phyloP scores from a whole-genome alignment of 192 early-diverging fungal genomes.

The Paraglomus brasilianum region DNA sequence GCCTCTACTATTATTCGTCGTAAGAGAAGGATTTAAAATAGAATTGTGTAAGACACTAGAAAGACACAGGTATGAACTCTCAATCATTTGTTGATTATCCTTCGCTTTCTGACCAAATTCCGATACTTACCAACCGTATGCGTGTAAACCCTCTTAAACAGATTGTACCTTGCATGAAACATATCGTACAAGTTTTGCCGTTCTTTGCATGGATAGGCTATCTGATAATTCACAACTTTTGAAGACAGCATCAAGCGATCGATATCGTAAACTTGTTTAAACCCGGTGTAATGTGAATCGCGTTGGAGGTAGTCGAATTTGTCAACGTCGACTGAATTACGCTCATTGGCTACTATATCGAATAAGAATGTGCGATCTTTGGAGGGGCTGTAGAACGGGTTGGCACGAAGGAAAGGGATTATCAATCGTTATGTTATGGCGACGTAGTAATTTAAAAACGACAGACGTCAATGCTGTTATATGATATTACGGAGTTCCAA shows the following conservation, averaged over 20 bases:
- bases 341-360: slow-evolving; percentile 96
- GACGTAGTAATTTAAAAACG: too few species aligned
- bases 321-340: slow-evolving; percentile 93
- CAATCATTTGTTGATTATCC: too few species aligned
- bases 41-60: too few species aligned
- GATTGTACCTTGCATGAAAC: slow-evolving; percentile 77
- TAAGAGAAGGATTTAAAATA: too few species aligned
- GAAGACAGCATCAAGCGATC: slow-evolving; percentile 74
- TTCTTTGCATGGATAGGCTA: slow-evolving; percentile 90
- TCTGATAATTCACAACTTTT: slow-evolving; percentile 85
- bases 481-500: too few species aligned
- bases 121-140: slow-evolving; percentile 76
- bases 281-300: slow-evolving; percentile 78
- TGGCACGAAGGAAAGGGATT: too few species aligned
- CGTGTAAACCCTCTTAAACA: slow-evolving; percentile 85
- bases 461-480: too few species aligned
- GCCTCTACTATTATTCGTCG: slow-evolving; percentile 47
- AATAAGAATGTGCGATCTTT: slow-evolving; percentile 76
- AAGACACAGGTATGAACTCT: too few species aligned
- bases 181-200: slow-evolving; percentile 84
- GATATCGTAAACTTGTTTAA: slow-evolving; percentile 49
- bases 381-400: too few species aligned
- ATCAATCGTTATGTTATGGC: too few species aligned
- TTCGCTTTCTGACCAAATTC: too few species aligned
- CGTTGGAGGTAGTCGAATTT: slow-evolving; percentile 82